Evolutionary conservation across 1,284 basidiomycete species (phyloP), one percentile per base, ranked within the genome.

Genomic region (Tilletia horrida): DNA sequence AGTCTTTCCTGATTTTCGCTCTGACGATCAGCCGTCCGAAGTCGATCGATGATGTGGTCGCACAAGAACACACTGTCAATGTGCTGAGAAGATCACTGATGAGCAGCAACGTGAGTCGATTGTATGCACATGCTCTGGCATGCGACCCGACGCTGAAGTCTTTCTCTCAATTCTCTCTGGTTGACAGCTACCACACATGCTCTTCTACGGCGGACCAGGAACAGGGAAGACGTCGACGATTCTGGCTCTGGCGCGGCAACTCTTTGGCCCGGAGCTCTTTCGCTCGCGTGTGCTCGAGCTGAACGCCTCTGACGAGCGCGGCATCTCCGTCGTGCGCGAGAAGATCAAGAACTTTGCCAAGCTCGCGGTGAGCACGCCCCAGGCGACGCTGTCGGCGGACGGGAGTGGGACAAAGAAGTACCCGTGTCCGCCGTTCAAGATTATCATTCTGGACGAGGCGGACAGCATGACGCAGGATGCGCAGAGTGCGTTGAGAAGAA

Each of bases 381-480:
- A 31, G 29, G 63, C 47, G 9, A 29, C 21, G 8, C 18, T 52
- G 18, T 27, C 18, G 25, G 31, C 35, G 48, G n/a, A 44, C 7
- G 62, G 62, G 14, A 59, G 16, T 8, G 50, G 50, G 21, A 9
- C 6, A 21, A 59, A 59, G 55, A 73, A 72, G 65, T 97, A 96
- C 80, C 94, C 95, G 29, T 97, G 92, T 79, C 96, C 96, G 40
- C 95, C 96, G 0, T 99, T 93, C 85, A 99, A 99, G 83, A 96
- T 99, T 76, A 91, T 99, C 81, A 97, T 99, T 71, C 87, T 99
- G 21, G 96, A 99, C 79, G 96, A 99, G 84, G 96, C 96, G 45
- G 96, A 99, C 82, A 95, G 92, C 14, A 99, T 99, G 95, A 99
- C 95, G 7, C 96, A 98, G 83, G 95, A 98, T 81, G 95, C 95